Conservation (phyloP, 163 green algal genomes). For the Dunaliella salina region DNA sequence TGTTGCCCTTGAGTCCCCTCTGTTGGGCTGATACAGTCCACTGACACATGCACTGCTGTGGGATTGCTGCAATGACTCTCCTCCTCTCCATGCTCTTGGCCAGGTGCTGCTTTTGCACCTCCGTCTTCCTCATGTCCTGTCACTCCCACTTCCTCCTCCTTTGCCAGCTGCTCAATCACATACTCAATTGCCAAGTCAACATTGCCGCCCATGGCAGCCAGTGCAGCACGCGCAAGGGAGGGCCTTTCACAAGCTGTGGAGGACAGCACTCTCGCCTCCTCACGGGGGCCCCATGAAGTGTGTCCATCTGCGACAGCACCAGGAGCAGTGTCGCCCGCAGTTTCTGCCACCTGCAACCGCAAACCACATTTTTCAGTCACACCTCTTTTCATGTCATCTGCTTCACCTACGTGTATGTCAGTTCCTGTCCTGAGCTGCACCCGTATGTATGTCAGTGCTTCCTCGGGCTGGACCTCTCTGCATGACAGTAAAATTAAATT, state of each 20-base stretch:
- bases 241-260: background rate
- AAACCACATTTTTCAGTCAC: too few species aligned
- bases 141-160: background rate
- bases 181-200: background rate
- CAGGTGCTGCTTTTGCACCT: background rate
- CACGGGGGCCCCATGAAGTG: background rate
- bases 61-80: too few species aligned
- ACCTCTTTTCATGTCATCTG: too few species aligned
- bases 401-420: background rate
- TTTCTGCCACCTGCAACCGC: too few species aligned
- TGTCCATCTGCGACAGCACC: background rate
- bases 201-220: background rate
- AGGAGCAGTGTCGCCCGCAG: too few species aligned
- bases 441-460: too few species aligned
- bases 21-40: too few species aligned
- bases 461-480: too few species aligned
- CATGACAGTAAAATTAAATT: too few species aligned
- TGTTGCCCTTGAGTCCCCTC: too few species aligned
- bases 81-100: too few species aligned
- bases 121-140: background rate
- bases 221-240: background rate
- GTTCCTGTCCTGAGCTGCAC: background rate
- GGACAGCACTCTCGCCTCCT: background rate
- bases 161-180: background rate
- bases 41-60: too few species aligned